Base-by-base conservation (phyloP, 371 early-diverging fungal species). In the Apophysomyces trapeziformis region DNA sequence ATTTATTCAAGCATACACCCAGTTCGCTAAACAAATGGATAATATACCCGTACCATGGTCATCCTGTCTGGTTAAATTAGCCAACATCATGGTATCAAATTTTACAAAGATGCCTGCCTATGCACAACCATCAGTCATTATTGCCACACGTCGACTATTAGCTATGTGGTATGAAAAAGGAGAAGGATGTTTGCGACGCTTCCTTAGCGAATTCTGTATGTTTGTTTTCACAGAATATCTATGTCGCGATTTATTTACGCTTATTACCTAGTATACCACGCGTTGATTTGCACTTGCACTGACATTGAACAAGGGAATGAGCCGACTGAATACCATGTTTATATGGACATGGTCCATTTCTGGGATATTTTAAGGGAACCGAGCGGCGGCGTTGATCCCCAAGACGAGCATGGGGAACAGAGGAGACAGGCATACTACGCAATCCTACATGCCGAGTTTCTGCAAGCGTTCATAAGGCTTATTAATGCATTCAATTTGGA, bases 1-100 rank as follows among this genome's bases (percentile, higher is more conserved):
- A 0, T 89, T 90, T 58, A 79, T 92, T 11, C 80, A 87, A 47
- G 84, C 93, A 0, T 91, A 87, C 44, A 76, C 80, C 12, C 77
- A 75, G 38, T 87, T 92, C 57, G 83, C 80, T 5, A 67, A 63
- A 8, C 83, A 79, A n/a, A 64, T 82, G 9, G 81, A 83, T 13
- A 70, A 57, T 12, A 72, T 89, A 16, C 80, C 85, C 14, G 58
- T 72, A 9, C 71, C 79, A 14, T 71, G 90, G 32, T 68, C 87
- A 67, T 26, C 72, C 0, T 83, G 85, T 2, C 71, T 90, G 13
- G 79, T 80, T 37, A 76, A 72, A 38, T 76, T 85, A 67, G 75
- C 80, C n/a, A 75, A 78, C 37, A 72, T 75, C 5, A 79, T 86
- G 35, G 60, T 87, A 12, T 60, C 71, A 13, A 71, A 75, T 44